Evolutionary conservation across 2,329 filamentous ascomycete genomes (phyloP).

Genomic region (Penicillium rolfsii): DNA sequence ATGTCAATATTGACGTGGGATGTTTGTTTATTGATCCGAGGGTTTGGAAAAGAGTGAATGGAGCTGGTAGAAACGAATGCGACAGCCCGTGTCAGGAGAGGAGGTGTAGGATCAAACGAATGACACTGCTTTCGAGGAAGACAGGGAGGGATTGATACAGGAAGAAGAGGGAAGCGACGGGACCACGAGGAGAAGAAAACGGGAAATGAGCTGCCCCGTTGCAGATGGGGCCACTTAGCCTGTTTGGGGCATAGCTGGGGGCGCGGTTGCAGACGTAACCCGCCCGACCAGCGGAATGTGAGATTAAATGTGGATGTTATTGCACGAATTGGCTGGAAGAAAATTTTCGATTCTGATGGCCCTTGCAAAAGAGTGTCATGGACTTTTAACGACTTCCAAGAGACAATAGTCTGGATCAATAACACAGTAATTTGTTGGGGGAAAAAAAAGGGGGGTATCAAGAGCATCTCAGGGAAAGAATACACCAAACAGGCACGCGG

Average conservation of each 20-base stretch:
- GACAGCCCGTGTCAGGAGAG: constrained; percentile 36
- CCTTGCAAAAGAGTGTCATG: neutral
- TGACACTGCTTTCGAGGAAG: constrained; percentile 27
- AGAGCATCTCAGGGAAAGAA: neutral
- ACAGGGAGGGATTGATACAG: constrained; percentile 14
- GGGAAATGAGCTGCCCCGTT: constrained; percentile 7
- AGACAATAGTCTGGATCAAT: neutral
- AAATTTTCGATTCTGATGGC: neutral
- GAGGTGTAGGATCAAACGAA: constrained; percentile 23
- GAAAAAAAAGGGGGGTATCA: constrained; percentile 6
- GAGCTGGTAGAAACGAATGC: constrained; percentile 36
- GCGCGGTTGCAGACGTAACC: constrained; percentile 5
- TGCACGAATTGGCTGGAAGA: too few species aligned
- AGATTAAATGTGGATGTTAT: neutral
- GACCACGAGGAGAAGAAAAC: constrained; percentile 2
- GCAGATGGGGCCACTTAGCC: neutral
- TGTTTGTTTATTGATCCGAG: constrained; percentile 1
- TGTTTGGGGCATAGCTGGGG: neutral
- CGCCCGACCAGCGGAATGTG: constrained; percentile 7
- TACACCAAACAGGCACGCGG: neutral
- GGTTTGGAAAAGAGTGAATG: constrained; percentile 34
- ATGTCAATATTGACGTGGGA: constrained; percentile 10
- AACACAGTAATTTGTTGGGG: neutral
- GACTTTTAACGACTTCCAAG: neutral
- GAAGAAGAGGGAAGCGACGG: constrained; percentile 13